A percentile compares a stretch with the other conserved stretches of the same genome.
These are phyloP conservation scores for Eleusine coracana DNA, from an alignment of 176 grass and related monocot species.

Conservation along the genomic window DNA sequence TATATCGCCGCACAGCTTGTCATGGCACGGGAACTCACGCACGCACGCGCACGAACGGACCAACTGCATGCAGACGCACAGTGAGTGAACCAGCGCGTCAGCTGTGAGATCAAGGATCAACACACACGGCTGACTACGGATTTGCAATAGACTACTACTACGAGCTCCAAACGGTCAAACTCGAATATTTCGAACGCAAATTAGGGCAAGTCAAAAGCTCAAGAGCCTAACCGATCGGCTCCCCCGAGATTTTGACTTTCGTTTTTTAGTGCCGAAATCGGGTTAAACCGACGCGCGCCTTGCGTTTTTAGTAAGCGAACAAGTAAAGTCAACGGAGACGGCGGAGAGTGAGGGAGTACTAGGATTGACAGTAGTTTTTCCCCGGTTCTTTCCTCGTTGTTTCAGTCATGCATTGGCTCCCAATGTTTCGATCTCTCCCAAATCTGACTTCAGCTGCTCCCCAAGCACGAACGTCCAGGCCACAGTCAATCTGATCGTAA, in stretches of 20 bases:
- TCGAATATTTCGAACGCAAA: not conserved
- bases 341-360: not conserved
- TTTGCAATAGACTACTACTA: not conserved
- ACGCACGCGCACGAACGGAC: not conserved
- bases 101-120: not conserved
- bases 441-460: not conserved
- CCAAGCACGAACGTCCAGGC: not conserved
- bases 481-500: not conserved
- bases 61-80: too few species aligned
- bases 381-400: not conserved
- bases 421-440: not conserved
- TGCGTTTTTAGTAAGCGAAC: not conserved
- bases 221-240: not conserved
- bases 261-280: not conserved
- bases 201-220: slow-evolving; percentile 20
- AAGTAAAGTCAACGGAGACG: slow-evolving; percentile 11
- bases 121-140: not conserved
- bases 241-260: slow-evolving; percentile 30
- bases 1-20: not conserved
- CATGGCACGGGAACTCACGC: not conserved
- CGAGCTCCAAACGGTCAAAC: not conserved
- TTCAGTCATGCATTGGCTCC: not conserved
- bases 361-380: not conserved
- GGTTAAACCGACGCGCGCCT: not conserved
- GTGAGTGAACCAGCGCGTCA: not conserved